Conservation (phyloP, 768 basidiomycete genomes). For the Hericium erinaceus region DNA sequence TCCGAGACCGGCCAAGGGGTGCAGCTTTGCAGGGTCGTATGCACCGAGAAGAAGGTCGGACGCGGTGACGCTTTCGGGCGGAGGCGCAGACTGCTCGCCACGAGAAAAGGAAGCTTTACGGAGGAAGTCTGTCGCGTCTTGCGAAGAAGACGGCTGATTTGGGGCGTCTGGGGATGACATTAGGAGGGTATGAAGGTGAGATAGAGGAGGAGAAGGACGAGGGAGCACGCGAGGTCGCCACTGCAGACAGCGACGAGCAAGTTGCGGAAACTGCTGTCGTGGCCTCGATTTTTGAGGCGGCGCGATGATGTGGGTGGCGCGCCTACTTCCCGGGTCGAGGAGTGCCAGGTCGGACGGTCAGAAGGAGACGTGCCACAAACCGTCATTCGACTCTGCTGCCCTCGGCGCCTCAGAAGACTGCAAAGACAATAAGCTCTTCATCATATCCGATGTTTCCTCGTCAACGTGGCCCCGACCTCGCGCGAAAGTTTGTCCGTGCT, state of each 20-base stretch:
- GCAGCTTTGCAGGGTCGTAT: slow-evolving; percentile 87
- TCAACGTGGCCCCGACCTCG: not conserved
- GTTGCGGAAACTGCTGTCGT: not conserved
- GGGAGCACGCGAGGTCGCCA: slow-evolving; percentile 2
- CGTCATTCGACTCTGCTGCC: too few species aligned
- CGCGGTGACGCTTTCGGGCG: slow-evolving; percentile 64
- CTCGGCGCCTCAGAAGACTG: too few species aligned
- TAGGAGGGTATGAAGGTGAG: not conserved
- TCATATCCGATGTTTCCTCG: not conserved
- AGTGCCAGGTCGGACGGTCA: too few species aligned
- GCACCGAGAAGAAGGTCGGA: slow-evolving; percentile 79
- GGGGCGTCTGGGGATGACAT: slow-evolving; percentile 8
- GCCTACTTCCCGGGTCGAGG: slow-evolving; percentile 5
- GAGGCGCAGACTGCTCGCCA: slow-evolving; percentile 27
- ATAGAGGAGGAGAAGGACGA: not conserved
- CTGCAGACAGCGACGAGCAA: not conserved
- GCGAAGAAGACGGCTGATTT: not conserved
- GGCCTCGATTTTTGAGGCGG: slow-evolving; percentile 5
- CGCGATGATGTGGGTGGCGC: slow-evolving; percentile 5
- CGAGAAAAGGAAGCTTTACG: slow-evolving; percentile 14
- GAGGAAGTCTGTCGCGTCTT: slow-evolving; percentile 9
- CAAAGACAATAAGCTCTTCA: not conserved
- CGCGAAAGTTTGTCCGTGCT: too few species aligned
- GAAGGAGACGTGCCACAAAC: too few species aligned
- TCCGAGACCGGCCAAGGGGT: slow-evolving; percentile 87